phyloP scores from a whole-genome alignment of 148 eudicot species.

The Rheum nobile region DNA sequence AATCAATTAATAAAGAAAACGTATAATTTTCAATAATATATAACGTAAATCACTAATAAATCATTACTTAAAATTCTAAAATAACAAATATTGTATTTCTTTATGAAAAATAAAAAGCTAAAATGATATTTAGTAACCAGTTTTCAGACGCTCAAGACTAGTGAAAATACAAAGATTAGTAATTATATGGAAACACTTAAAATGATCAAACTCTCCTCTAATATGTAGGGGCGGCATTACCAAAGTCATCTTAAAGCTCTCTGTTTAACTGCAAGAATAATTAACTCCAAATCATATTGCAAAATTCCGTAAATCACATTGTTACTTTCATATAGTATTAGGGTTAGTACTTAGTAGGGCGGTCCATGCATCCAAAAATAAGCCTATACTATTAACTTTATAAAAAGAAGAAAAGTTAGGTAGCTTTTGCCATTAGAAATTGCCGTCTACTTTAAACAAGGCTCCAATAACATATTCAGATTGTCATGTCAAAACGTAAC shows the following conservation, averaged over 20 bases:
- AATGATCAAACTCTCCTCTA: neutral
- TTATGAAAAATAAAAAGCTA: too few species aligned
- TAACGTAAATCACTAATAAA: too few species aligned
- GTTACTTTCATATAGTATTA: neutral
- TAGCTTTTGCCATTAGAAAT: neutral
- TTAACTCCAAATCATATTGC: neutral
- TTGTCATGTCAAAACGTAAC: neutral
- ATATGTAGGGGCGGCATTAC: neutral
- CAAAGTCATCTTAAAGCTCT: neutral
- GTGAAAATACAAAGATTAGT: neutral
- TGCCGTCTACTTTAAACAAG: neutral
- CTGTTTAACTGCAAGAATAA: neutral
- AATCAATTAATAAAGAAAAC: too few species aligned
- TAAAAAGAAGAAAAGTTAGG: conserved; percentile 7
- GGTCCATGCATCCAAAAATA: conserved; percentile 3
- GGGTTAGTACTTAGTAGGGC: neutral
- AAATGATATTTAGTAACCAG: too few species aligned
- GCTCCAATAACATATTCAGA: neutral
- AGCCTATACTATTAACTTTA: neutral
- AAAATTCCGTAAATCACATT: neutral
- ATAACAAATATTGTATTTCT: too few species aligned
- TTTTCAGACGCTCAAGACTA: neutral
- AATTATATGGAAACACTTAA: neutral
- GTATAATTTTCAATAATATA: too few species aligned
- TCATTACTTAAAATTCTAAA: too few species aligned